Evolutionary conservation across 352 stramenopile genomes (phyloP).

Genomic region (Blastocystis sp.): DNA sequence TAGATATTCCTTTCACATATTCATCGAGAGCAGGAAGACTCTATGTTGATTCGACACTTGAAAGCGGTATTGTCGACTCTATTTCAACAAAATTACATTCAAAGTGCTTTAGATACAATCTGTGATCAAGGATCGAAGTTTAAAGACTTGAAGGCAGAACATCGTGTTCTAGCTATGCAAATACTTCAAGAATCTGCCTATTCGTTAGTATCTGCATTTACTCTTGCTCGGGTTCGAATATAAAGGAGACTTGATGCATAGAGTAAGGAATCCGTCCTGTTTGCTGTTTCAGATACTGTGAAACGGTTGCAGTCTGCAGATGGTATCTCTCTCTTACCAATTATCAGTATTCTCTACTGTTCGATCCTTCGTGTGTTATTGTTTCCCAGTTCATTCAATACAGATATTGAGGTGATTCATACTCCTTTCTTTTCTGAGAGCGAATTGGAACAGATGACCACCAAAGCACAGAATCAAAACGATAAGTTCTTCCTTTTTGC

Average conservation of each 20-base stretch:
- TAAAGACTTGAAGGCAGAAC: not conserved
- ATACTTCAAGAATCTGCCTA: not conserved
- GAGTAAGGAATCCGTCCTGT: not conserved
- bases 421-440: not conserved
- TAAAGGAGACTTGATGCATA: not conserved
- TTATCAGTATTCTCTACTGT: conserved; percentile 11
- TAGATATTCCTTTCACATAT: not conserved
- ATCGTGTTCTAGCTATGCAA: not conserved
- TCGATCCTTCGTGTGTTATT: not conserved
- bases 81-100: conserved; percentile 8
- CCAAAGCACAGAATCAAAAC: not conserved
- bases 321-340: not conserved
- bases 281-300: not conserved
- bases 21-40: not conserved
- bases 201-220: conserved; percentile 1
- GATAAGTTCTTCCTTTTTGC: not conserved
- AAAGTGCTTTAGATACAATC: not conserved
- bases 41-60: not conserved
- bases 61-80: not conserved
- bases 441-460: not conserved
- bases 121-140: not conserved
- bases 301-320: not conserved
- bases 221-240: not conserved
- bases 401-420: not conserved
- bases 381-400: not conserved